Conservation (phyloP, 805 yeast species). For the Teunomyces kruisii region DNA sequence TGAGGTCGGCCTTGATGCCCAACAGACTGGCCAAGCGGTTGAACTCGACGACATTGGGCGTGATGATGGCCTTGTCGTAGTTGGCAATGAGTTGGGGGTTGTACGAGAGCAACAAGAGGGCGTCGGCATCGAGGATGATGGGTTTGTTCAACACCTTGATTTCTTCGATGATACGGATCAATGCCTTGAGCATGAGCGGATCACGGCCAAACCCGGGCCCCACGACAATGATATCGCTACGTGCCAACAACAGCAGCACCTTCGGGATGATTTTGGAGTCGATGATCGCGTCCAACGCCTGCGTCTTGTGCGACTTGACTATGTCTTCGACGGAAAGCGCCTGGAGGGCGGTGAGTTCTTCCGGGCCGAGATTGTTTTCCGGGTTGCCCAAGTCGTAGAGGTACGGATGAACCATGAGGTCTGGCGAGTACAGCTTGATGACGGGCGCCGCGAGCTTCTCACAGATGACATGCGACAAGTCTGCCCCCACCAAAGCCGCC, state of each 20-base stretch:
- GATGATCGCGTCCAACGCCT: constrained; percentile 30
- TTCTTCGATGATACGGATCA: constrained; percentile 56
- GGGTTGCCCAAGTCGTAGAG: constrained; percentile 50
- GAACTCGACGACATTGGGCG: constrained; percentile 91
- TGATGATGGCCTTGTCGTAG: constrained; percentile 62
- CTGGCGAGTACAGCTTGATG: constrained; percentile 87
- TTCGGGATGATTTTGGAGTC: constrained; percentile 53
- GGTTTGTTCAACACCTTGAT: constrained; percentile 61
- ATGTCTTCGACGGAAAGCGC: constrained; percentile 21
- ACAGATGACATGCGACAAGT: constrained; percentile 87
- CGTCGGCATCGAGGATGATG: constrained; percentile 88
- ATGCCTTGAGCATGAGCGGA: constrained; percentile 57
- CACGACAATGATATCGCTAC: constrained; percentile 79
- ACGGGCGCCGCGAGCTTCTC: constrained; percentile 74
- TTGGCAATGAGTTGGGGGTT: constrained; percentile 56
- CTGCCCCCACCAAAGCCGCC: constrained; percentile 82
- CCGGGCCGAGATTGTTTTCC: constrained; percentile 17
- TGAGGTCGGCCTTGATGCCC: constrained; percentile 10
- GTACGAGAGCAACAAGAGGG: constrained; percentile 63
- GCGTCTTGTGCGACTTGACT: constrained; percentile 13
- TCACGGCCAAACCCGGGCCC: constrained; percentile 97
- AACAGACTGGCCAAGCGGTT: constrained; percentile 54
- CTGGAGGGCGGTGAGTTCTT: constrained; percentile 16
- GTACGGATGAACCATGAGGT: constrained; percentile 95
- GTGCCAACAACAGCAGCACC: constrained; percentile 51